Evolutionary conservation across 352 stramenopile species (phyloP).

Genomic region (Phytopythium boreale): DNA sequence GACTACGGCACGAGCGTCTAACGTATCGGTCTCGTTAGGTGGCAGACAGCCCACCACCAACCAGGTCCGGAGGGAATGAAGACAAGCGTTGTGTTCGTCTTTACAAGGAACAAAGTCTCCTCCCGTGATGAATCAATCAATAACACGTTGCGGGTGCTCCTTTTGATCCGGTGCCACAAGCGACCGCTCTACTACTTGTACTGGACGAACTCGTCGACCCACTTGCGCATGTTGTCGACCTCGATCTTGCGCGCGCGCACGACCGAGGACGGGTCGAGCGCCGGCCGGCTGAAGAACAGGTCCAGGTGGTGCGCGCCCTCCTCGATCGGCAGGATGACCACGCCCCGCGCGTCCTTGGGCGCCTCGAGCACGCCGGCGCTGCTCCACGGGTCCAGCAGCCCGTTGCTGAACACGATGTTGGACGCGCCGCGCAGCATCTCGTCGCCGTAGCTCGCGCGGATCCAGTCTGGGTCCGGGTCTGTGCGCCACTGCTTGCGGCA

Average conservation of each 20-base stretch:
- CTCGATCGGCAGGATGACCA: slow-evolving; percentile 66
- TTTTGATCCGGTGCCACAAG: no score
- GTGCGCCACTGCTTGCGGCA: slow-evolving; percentile 68
- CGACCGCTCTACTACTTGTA: slow-evolving; percentile 19
- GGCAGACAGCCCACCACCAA: neutral
- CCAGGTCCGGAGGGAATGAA: neutral
- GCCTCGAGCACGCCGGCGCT: slow-evolving; percentile 78
- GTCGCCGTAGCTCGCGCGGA: slow-evolving; percentile 77
- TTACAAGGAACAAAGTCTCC: no score
- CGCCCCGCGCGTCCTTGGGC: slow-evolving; percentile 46
- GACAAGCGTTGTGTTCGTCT: neutral
- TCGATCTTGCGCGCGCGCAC: slow-evolving; percentile 67
- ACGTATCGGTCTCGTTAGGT: no score
- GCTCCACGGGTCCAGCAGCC: slow-evolving; percentile 92
- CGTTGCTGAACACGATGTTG: slow-evolving; percentile 97
- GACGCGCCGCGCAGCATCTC: slow-evolving; percentile 53
- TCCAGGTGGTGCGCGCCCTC: slow-evolving; percentile 90
- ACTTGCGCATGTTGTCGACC: slow-evolving; percentile 74
- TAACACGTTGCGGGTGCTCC: neutral
- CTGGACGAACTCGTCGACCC: slow-evolving; percentile 74
- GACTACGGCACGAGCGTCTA: slow-evolving; percentile 40
- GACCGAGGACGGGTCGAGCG: slow-evolving; percentile 80
- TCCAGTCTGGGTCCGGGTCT: slow-evolving; percentile 70
- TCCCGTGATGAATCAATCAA: no score
- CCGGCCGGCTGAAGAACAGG: slow-evolving; percentile 89